A percentile compares a stretch with the other conserved stretches of the same genome.
phyloP scores from a whole-genome alignment of 139 green algal species.

The Coelastrella sp. region DNA sequence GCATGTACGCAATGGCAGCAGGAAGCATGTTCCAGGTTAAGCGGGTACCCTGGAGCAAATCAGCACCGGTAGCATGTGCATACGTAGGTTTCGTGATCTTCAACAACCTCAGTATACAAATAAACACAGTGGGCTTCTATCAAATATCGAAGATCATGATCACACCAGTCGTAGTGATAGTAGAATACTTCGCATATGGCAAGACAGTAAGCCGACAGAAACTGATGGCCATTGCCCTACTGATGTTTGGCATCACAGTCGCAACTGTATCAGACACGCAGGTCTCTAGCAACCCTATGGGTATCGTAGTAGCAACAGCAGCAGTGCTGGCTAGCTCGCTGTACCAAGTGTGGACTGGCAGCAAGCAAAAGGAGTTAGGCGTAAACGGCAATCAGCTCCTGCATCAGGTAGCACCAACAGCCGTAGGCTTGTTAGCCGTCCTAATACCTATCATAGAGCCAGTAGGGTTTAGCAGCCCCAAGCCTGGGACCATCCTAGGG shows the following conservation, averaged over 20 bases:
- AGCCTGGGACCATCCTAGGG: conserved; percentile 46
- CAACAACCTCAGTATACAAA: conserved; percentile 79
- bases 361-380: conserved; percentile 68
- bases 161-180: conserved; percentile 35
- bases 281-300: conserved; percentile 64
- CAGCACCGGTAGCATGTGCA: conserved; percentile 65
- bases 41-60: conserved; percentile 45
- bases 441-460: conserved; percentile 56
- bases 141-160: conserved; percentile 50
- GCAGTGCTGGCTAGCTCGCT: conserved; percentile 78
- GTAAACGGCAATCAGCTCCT: conserved; percentile 71
- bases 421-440: conserved; percentile 40
- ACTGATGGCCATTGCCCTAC: conserved; percentile 61
- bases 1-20: conserved; percentile 62
- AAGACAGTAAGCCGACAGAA: conserved; percentile 55
- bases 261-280: conserved; percentile 78
- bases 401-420: conserved; percentile 54
- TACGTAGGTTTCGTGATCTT: conserved; percentile 84
- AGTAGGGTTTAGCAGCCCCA: background rate
- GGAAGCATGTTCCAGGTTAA: conserved; percentile 45
- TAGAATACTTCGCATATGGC: conserved; percentile 56
- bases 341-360: conserved; percentile 72
- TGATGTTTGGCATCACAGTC: conserved; percentile 74
- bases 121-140: conserved; percentile 68
- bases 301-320: conserved; percentile 72